These are phyloP conservation scores for Moesziomyces sp. DNA, from an alignment of 1,284 basidiomycete genomes.

Conservation along the genomic window DNA sequence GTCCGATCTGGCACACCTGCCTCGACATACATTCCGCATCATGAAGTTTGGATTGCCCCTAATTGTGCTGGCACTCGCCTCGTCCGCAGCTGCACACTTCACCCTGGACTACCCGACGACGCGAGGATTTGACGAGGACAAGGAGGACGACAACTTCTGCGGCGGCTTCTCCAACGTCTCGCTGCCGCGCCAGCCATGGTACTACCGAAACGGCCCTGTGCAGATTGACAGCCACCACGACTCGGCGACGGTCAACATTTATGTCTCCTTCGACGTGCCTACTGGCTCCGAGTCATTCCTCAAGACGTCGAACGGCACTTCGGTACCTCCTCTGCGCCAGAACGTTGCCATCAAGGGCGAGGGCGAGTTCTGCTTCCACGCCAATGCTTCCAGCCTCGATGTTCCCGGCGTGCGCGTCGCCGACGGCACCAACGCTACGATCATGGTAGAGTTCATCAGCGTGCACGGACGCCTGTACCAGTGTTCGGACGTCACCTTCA, in stretches of 20 bases:
- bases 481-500: slow-evolving; percentile 40
- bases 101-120: slow-evolving; percentile 36
- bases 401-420: slow-evolving; percentile 1
- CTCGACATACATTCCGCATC: background rate
- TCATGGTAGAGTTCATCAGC: slow-evolving; percentile 49
- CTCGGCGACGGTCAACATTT: slow-evolving; percentile 43
- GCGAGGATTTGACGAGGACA: slow-evolving; percentile 48
- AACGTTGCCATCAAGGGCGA: slow-evolving; percentile 22
- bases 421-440: slow-evolving; percentile 35
- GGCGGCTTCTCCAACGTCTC: slow-evolving; percentile 42
- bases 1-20: too few species aligned
- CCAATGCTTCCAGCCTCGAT: slow-evolving; percentile 17
- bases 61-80: slow-evolving; percentile 12
- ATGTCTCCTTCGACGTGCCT: slow-evolving; percentile 29
- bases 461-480: slow-evolving; percentile 47
- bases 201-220: slow-evolving; percentile 37
- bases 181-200: slow-evolving; percentile 25
- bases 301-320: background rate
- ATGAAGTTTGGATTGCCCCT: slow-evolving; percentile 13
- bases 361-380: slow-evolving; percentile 46
- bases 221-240: slow-evolving; percentile 47
- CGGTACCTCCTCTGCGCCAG: slow-evolving; percentile 9
- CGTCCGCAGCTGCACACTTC: slow-evolving; percentile 23
- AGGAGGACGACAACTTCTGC: slow-evolving; percentile 38
- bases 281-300: slow-evolving; percentile 27